Base-by-base conservation (phyloP, 495 filamentous ascomycete genomes). In the Barbatosphaeria neglecta region DNA sequence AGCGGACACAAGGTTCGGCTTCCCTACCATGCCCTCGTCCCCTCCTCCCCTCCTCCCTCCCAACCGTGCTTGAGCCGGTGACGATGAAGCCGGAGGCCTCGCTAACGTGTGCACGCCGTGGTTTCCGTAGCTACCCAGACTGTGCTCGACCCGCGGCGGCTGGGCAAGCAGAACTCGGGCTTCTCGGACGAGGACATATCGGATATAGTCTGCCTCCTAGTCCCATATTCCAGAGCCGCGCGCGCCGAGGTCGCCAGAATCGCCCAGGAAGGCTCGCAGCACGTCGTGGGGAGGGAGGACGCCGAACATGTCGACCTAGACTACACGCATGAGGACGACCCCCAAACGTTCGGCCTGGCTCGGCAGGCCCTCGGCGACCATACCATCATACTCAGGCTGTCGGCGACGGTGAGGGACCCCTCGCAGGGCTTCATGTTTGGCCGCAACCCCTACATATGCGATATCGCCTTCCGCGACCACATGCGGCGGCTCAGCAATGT, bases 181-280 rank as follows among this genome's bases (percentile, higher is more conserved):
- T 75, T 92, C 11, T 81, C 74, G 41, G 84, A 87, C 37, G 68
- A 87, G 49, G 90, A 95, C 54, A 73, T 89, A 23, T 72, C 85
- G 23, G 90, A 95, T 53, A 86, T 96, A 49, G 76, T 96, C 43
- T 93, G 87, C 64, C 82, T 95, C 40, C 75, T 98, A 4, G 80
- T 92, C 48, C 90, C 92, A 2, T 76, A 75, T 43, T 86, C 89
- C 0, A 72, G 75, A 33, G 69, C 75, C 6, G 89, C 92, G 2
- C 79, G 79, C 53, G 63, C 69, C 45, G 82, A 86, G 41, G 81
- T 95, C 13, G 62, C 67, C 35, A 53, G 62, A 0, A 73, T 84
- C 38, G 75, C 74, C 19, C 22, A 51, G 41, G 59, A 67, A 45
- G 66, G 59, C 31, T 58, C 62, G 33, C 60, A 60, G 10, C 59